Percentiles rank a stretch among this genome's conserved stretches.
Evolutionary conservation across 176 grass and related monocot genomes (phyloP).

Genomic region (Eleusine indica): DNA sequence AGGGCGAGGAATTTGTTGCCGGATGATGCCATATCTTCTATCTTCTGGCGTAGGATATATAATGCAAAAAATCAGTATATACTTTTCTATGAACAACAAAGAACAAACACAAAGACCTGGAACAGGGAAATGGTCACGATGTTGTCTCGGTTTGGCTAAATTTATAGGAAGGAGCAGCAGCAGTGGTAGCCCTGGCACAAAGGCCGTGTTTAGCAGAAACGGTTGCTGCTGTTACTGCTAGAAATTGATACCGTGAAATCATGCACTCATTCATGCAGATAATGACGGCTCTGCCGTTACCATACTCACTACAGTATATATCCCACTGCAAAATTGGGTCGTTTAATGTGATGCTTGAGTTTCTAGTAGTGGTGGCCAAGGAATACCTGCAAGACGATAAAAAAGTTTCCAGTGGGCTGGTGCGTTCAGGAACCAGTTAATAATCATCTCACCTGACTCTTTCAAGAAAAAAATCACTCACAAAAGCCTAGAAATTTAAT

Average conservation of each 20-base stretch:
- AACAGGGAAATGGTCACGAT: background rate
- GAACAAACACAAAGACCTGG: background rate
- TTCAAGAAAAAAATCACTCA: background rate
- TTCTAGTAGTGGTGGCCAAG: background rate
- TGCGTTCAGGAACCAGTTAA: background rate
- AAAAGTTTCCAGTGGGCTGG: background rate
- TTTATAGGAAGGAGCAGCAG: constrained; percentile 6
- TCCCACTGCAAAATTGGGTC: background rate
- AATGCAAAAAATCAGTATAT: background rate
- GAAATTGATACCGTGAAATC: background rate
- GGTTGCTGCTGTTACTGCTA: constrained; percentile 1
- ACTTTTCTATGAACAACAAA: background rate
- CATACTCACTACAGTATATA: background rate
- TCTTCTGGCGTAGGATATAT: background rate
- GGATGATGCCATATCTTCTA: constrained; percentile 27
- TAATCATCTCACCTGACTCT: background rate
- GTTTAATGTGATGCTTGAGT: background rate
- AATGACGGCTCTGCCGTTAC: background rate
- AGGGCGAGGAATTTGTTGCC: background rate
- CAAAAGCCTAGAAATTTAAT: no score
- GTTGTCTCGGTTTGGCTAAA: background rate
- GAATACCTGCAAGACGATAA: background rate
- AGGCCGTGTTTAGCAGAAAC: constrained; percentile 45
- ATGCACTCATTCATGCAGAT: background rate
- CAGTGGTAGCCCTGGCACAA: constrained; percentile 20